Base-by-base conservation (phyloP, 2,329 filamentous ascomycete species). In the Xylariales sp. region DNA sequence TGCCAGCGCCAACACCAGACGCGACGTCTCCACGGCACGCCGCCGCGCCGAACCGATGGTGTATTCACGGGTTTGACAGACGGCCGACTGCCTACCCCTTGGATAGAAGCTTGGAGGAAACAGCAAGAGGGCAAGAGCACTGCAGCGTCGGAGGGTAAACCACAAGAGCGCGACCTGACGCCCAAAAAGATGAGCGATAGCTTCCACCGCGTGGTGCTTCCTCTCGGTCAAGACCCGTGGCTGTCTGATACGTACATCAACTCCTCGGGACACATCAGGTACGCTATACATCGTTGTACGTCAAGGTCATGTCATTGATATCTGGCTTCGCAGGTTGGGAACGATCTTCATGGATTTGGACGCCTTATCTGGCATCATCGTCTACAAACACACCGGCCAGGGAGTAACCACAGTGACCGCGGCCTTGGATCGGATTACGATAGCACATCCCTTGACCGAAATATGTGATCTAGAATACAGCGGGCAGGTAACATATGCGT, bases 261-360 rank as follows among this genome's bases (percentile, higher is more conserved):
- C 61, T 76, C 84, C 1, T 80, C 79, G 1, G 86, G 86, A 0
- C 83, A 88, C 51, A 84, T 90, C 51, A 73, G 82, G 72, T 76
- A 59, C 61, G 76, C 14, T 21, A 28, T 14, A 10, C 22, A 11
- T 6, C 4, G 9, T 2, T 14, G 18, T 14, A 12, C 1, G n/a
- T n/a, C n/a, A n/a, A n/a, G n/a, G n/a, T n/a, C n/a, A n/a, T n/a
- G n/a, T n/a, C n/a, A n/a, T n/a, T n/a, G n/a, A n/a, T n/a, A n/a
- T n/a, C n/a, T n/a, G n/a, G n/a, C n/a, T n/a, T n/a, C n/a, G 16
- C 46, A 76, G 80, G 40, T 70, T 89, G 6, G 86, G 86, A 0
- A 81, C 84, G 0, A 66, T 90, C 12, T 78, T 90, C 46, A 89
- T 89, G 84, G 86, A 90, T 48, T 72, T 90, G 2, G 86, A 90